These are phyloP conservation scores for Phyllosticta paracitricarpa DNA, from an alignment of 2,329 filamentous ascomycete genomes.

Conservation along the genomic window DNA sequence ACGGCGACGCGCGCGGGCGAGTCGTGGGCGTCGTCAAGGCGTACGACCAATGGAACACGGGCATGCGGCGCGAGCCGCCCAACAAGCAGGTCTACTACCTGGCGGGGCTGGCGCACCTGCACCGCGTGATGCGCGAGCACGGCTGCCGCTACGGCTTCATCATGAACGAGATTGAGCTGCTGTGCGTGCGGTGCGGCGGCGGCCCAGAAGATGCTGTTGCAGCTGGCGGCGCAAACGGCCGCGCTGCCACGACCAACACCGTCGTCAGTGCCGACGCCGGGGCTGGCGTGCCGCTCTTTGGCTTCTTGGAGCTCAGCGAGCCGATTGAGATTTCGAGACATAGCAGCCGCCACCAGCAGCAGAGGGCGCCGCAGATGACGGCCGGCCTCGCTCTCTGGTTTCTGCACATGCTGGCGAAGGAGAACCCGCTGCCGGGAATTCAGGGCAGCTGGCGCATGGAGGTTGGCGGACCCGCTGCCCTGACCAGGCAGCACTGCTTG, in stretches of 20 bases:
- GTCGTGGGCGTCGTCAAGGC: constrained; percentile 80
- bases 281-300: constrained; percentile 62
- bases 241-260: constrained; percentile 20
- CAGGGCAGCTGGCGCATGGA: constrained; percentile 54
- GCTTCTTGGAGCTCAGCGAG: constrained; percentile 67
- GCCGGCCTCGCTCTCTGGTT: constrained; percentile 69
- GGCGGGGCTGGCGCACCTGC: constrained; percentile 72
- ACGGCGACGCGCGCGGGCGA: constrained; percentile 42
- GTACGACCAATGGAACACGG: constrained; percentile 91
- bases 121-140: constrained; percentile 88
- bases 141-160: constrained; percentile 92
- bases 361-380: constrained; percentile 44
- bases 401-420: constrained; percentile 60
- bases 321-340: constrained; percentile 44
- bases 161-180: constrained; percentile 88
- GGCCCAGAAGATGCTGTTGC: background rate
- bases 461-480: constrained; percentile 64
- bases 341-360: constrained; percentile 23
- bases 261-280: constrained; percentile 30
- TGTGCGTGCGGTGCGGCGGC: constrained; percentile 72
- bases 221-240: background rate
- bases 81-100: constrained; percentile 84
- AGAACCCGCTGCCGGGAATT: constrained; percentile 50
- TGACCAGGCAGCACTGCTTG: constrained; percentile 59
- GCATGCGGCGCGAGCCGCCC: constrained; percentile 72